Evolutionary conservation across 208 protist genomes (phyloP), one percentile per base, ranked within the genome.

Genomic region (Lotmaria passim): DNA sequence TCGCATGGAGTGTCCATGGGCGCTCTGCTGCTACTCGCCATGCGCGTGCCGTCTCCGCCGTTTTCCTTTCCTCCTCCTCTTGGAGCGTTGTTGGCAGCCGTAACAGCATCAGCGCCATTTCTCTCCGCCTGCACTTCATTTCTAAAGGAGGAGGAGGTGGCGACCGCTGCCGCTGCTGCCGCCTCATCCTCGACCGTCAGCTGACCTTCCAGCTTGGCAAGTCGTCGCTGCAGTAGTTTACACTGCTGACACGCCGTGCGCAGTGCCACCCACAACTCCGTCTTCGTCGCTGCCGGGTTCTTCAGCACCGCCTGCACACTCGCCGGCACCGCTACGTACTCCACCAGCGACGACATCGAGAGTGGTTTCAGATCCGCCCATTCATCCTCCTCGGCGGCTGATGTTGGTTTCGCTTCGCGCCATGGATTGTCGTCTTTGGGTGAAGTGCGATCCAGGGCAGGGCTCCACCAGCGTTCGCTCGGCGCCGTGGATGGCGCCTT

Each of bases 191-290:
- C 44, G 1, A 14, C 43, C 21, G 38, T 10, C 7, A 39, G 41
- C 17, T 1, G 58, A 8, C 15, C 23, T 21, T 64, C 43, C 19
- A 31, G 3, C 23, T 24, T 36, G 4, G 8, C 8, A 3, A 60
- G 11, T 1, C 23, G 19, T 2, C 17, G 48, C 50, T 69, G 62
- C 33, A 46, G 62, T 10, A 33, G 0, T 17, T 41, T 33, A 11
- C 47, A 55, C 21, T 66, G 60, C 64, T 68, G 48, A 36, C 67
- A 79, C 41, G 56, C 57, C 33, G 57, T 46, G 14, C 56, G 53
- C 46, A 79, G 41, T 12, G 74, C 65, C 30, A 31, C n/a, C 61
- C 66, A 55, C 34, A 79, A 50, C 59, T 79, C 67, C 23, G 41
- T 55, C 17, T 66, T 64, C 14, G 67, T 70, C 23, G 74, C 68